These are phyloP conservation scores for Cystoderma amianthinum DNA, from an alignment of 768 basidiomycete genomes.

Conservation along the genomic window DNA sequence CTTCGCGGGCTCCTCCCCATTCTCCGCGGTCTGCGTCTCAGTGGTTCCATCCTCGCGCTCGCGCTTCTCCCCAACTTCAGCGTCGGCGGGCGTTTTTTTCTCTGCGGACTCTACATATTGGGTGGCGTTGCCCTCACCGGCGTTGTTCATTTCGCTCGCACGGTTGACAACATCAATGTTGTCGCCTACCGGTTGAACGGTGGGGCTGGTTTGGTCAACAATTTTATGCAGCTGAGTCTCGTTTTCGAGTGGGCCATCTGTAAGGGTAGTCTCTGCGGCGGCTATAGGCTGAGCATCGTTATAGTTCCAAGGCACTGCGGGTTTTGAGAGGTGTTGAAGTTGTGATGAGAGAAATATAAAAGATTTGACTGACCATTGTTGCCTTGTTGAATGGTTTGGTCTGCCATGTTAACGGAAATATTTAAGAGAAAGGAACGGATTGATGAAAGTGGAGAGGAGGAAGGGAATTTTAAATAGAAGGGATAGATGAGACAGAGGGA, in stretches of 20 bases:
- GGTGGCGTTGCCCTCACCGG: slow-evolving; percentile 3
- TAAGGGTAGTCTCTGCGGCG: slow-evolving; percentile 16
- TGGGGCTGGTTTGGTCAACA: slow-evolving; percentile 16
- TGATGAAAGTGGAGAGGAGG: too few relatives aligned
- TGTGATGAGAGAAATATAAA: background rate
- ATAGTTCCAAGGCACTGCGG: slow-evolving; percentile 19
- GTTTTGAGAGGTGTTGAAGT: too few relatives aligned
- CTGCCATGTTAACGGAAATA: slow-evolving; percentile 10
- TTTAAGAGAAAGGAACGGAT: background rate
- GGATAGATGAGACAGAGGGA: background rate
- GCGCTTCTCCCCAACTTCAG: slow-evolving; percentile 13
- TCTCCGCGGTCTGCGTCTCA: slow-evolving; percentile 1
- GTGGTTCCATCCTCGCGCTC: slow-evolving; percentile 8
- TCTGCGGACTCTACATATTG: slow-evolving; percentile 3
- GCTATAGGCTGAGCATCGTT: slow-evolving; percentile 14
- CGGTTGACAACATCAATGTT: slow-evolving; percentile 22
- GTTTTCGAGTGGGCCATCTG: slow-evolving; percentile 17
- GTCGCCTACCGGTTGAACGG: slow-evolving; percentile 16
- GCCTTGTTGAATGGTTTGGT: slow-evolving; percentile 16
- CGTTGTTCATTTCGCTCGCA: slow-evolving; percentile 8
- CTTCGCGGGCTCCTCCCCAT: slow-evolving; percentile 8
- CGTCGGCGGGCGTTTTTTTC: slow-evolving; percentile 6
- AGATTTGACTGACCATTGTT: slow-evolving; percentile 14
- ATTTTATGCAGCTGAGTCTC: slow-evolving; percentile 18
- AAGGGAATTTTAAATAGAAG: background rate